Evolutionary conservation across 495 filamentous ascomycete species (phyloP).

Genomic region (Penicillium waksmanii): DNA sequence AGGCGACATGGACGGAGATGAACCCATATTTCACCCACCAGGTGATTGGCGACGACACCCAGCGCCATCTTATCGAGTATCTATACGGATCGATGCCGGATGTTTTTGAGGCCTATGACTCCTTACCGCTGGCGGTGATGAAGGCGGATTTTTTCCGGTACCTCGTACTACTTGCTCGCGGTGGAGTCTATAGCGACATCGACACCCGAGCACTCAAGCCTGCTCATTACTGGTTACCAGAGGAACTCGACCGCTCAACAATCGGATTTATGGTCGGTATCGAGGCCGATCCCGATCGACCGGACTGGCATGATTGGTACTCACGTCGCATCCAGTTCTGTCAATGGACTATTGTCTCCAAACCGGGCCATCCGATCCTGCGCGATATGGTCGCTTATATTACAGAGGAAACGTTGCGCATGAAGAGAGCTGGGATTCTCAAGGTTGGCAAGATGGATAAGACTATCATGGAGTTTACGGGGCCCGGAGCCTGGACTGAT

Average conservation of each 20-base stretch:
- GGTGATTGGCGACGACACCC: slow-evolving; percentile 89
- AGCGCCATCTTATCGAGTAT: slow-evolving; percentile 77
- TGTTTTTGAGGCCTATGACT: slow-evolving; percentile 87
- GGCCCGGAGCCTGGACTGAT: slow-evolving; percentile 95
- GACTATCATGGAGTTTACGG: slow-evolving; percentile 93
- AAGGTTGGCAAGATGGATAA: slow-evolving; percentile 66
- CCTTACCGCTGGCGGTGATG: slow-evolving; percentile 82
- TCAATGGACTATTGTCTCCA: slow-evolving; percentile 97
- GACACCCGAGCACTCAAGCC: slow-evolving; percentile 85
- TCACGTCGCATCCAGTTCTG: slow-evolving; percentile 95
- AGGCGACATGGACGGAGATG: slow-evolving; percentile 88
- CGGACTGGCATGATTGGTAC: slow-evolving; percentile 95
- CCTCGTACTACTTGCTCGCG: slow-evolving; percentile 87
- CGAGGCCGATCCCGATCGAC: slow-evolving; percentile 91
- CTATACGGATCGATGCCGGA: slow-evolving; percentile 88
- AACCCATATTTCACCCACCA: slow-evolving; percentile 95
- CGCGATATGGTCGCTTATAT: slow-evolving; percentile 86
- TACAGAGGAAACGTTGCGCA: slow-evolving; percentile 76
- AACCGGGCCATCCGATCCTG: slow-evolving; percentile 91
- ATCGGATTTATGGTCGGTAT: slow-evolving; percentile 91
- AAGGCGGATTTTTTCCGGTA: slow-evolving; percentile 99
- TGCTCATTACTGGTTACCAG: slow-evolving; percentile 85
- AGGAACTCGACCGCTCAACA: slow-evolving; percentile 70
- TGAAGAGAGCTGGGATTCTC: slow-evolving; percentile 72
- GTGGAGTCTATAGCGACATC: slow-evolving; percentile 96